phyloP scores from a whole-genome alignment of 805 yeast species.

The Phaffomyces opuntiae region DNA sequence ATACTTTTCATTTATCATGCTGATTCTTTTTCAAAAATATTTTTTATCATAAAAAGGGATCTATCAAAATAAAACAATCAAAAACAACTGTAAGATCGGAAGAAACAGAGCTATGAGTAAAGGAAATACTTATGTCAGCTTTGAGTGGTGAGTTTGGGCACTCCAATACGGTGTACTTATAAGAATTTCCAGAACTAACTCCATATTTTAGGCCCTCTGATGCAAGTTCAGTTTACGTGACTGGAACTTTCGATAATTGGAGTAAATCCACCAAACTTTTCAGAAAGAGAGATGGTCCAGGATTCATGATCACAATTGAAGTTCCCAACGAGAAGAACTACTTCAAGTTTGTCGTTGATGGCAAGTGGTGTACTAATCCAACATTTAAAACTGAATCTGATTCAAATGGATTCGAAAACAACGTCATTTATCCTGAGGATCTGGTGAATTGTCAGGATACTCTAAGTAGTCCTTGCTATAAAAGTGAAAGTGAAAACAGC shows the following conservation, averaged over 20 bases:
- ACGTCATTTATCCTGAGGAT: conserved; percentile 35
- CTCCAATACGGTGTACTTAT: not conserved
- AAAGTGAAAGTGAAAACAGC: conserved; percentile 19
- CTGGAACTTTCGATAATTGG: conserved; percentile 60
- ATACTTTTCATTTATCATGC: too few species aligned
- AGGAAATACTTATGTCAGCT: not conserved
- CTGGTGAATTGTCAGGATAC: conserved; percentile 4
- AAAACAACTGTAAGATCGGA: not conserved
- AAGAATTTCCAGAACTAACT: not conserved
- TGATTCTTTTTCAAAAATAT: too few species aligned
- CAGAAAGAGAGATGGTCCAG: conserved; percentile 30
- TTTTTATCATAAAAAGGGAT: not conserved
- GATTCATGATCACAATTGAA: conserved; percentile 38
- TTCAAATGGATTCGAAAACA: conserved; percentile 41
- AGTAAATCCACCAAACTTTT: conserved; percentile 36
- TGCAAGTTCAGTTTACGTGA: conserved; percentile 40
- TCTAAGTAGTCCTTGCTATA: conserved; percentile 5
- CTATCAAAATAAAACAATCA: not conserved
- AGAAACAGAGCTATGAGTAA: not conserved
- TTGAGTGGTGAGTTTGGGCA: not conserved
- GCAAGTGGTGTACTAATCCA: conserved; percentile 41
- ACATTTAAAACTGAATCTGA: conserved; percentile 35
- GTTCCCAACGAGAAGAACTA: conserved; percentile 32
- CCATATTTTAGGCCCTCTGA: conserved; percentile 23
- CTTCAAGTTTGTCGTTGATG: conserved; percentile 55